Evolutionary conservation across 148 eudicot species (phyloP), one percentile per base, ranked within the genome.

Genomic region (Rhododendron ovatum): DNA sequence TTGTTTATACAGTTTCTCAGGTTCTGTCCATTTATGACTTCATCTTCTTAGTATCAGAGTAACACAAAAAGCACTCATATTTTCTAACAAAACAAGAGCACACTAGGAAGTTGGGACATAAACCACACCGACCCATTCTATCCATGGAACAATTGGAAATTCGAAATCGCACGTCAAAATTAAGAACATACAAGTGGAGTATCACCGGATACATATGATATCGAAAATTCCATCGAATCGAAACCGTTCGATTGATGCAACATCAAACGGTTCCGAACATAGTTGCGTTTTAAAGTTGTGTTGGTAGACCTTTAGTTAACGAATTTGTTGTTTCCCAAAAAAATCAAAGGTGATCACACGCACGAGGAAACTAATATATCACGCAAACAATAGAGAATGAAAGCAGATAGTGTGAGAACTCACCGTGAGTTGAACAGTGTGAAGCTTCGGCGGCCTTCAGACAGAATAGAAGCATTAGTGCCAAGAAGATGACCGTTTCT

Each of bases 401-500:
- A 1, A 6, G 41, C 28, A 51, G 22, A 81, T 35, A 37, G 43
- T 41, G 82, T 12, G 88, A 69, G 78, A 81, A 86, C 43, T 76
- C 30, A 91, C 93, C 92, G 39, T 86, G 87, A 75, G 82, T 88
- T 11, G 88, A 88, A 84, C 90, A 90, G 59, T 83, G 55, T 0
- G 91, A 89, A 84, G 93, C 91, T 82, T 79, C 83, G n/a, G 81
- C 83, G n/a, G 81, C 69, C 2, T 43, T 24, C 28, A 81, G 37
- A 65, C 79, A 74, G 35, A 83, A 18, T 11, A 87, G 24, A 53
- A 85, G 78, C 74, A 37, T 45, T 41, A 86, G 47, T 67, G 39
- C 7, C 65, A 89, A 55, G 50, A 50, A 61, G 80, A 77, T 47
- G 74, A 91, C 43, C 53, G 4, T 37, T 22, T 24, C 18, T 5